Evolutionary conservation across 129 eudicot species (phyloP).

Genomic region (Chrysanthemum lavandulifolium): DNA sequence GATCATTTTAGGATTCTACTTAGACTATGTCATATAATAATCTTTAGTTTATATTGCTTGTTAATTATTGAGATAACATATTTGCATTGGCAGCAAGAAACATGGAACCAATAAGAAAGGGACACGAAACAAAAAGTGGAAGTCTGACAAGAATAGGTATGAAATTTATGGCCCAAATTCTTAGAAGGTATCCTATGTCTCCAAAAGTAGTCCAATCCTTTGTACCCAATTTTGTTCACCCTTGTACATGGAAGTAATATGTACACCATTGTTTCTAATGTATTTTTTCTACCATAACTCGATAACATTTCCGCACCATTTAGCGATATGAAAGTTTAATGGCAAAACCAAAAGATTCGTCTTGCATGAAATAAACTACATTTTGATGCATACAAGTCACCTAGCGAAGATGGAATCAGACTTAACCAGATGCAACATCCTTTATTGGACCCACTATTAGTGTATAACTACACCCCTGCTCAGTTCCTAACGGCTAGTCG

Average conservation of each 20-base stretch:
- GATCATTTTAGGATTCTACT: no score
- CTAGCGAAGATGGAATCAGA: not conserved
- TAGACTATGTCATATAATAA: no score
- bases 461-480: slow-evolving; percentile 2
- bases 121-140: not conserved
- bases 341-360: not conserved
- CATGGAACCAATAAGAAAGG: not conserved
- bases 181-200: not conserved
- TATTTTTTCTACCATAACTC: not conserved
- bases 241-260: not conserved
- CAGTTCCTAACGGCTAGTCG: slow-evolving; percentile 12
- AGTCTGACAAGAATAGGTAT: slow-evolving; percentile 12
- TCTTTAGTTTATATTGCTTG: no score
- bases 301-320: not conserved
- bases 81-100: not conserved
- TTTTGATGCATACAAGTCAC: not conserved
- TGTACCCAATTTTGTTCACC: not conserved
- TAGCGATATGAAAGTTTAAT: not conserved
- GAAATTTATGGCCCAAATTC: slow-evolving; percentile 2
- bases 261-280: not conserved
- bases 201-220: not conserved
- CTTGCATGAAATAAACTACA: not conserved
- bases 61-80: no score
- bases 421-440: not conserved
- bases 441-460: slow-evolving; percentile 14